phyloP scores from a whole-genome alignment of 495 filamentous ascomycete species.

The Clavariopsis aquatica region DNA sequence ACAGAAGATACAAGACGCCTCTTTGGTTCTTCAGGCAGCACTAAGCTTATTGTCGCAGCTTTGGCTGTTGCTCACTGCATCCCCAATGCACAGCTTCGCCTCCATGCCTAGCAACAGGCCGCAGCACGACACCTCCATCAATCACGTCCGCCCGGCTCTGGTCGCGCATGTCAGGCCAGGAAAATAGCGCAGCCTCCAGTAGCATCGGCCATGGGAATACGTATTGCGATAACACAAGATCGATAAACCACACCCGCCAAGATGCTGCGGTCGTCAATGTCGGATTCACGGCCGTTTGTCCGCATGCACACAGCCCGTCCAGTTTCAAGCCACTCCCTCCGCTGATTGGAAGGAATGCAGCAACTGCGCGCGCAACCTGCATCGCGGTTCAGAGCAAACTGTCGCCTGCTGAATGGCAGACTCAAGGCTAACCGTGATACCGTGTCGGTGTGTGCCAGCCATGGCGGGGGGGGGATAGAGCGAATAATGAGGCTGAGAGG shows the following conservation, averaged over 20 bases:
- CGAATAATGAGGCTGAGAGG: constrained; percentile 11
- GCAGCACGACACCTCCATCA: too few relatives aligned
- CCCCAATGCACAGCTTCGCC: too few relatives aligned
- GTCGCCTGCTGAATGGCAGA: constrained; percentile 4
- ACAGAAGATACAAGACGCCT: neutral
- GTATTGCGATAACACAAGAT: neutral
- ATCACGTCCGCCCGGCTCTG: neutral
- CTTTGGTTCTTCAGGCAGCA: neutral
- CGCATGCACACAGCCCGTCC: constrained; percentile 6
- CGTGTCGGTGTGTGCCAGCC: neutral
- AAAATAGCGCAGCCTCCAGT: neutral
- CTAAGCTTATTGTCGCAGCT: neutral
- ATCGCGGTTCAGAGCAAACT: neutral
- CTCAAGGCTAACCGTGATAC: constrained; percentile 12
- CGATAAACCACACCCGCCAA: neutral
- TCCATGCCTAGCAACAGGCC: too few relatives aligned
- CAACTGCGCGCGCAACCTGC: neutral
- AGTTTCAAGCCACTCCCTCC: neutral
- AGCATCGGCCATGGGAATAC: neutral
- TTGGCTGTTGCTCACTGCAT: neutral
- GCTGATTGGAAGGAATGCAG: constrained; percentile 1
- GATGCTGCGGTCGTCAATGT: constrained; percentile 1
- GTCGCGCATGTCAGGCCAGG: neutral
- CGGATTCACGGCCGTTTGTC: neutral
- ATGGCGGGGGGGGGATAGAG: neutral